Base-by-base conservation (phyloP, 805 yeast genomes). In the Jamesozyma hellenica region DNA sequence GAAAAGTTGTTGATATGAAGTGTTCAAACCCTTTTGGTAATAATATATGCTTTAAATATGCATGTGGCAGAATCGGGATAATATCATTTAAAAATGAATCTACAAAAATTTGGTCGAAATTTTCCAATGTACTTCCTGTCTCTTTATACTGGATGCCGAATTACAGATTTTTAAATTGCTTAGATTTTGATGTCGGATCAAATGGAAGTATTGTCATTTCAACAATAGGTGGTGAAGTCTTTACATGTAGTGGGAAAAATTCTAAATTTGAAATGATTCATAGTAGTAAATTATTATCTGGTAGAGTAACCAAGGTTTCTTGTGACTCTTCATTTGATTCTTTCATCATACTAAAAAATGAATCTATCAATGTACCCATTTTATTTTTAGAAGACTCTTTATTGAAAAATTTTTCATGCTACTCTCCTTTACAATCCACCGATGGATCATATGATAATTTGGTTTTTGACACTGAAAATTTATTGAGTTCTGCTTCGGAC, bases 171-270 rank as follows among this genome's bases (percentile, higher is more conserved):
- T 35, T 64, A 63, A 52, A 48, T 14, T 56, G 60, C 32, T 21
- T 50, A 4, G 94, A 85, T 59, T 71, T 82, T 26, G 90, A 79
- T 50, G 68, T 79, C 33, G 72, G 82, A 2, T 64, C 61, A 14
- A 82, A 79, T 50, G 94, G 94, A 0, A 75, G 83, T 0, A 56
- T 84, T 2, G 64, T 87, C 1, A 55, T 88, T 1, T 73, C 82
- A 45, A 80, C 92, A 0, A 57, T 65, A 16, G 75, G 77, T 36
- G 96, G 96, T 0, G 71, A 79, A 17, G 83, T 74, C 0, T 85
- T 72, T 48, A 64, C 66, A 17, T 40, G 32, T 6, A 29, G 35
- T 18, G 34, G 34, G 3, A 31, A 43, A 3, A 47, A 37, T 23
- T 27, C 27, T 17, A 25, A 42, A 5, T 44, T 53, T 40, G 46